Percentiles rank a stretch among this genome's conserved stretches.
These are phyloP conservation scores for Psilocybe cyanescens DNA, from an alignment of 768 basidiomycete genomes.

Conservation along the genomic window DNA sequence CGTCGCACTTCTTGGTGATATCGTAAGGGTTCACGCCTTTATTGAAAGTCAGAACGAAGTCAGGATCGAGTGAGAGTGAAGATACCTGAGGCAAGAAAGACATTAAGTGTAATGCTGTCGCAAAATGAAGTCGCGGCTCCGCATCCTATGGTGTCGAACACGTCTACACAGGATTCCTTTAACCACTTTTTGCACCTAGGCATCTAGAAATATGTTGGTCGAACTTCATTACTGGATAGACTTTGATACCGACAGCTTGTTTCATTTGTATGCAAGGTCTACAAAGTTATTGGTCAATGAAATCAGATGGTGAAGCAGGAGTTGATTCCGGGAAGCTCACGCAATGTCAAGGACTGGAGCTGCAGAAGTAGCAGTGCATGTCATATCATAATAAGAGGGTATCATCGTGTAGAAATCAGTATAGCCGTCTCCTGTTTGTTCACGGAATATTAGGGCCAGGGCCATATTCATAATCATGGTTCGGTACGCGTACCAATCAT, in stretches of 20 bases:
- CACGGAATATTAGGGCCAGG: too few species aligned
- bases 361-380: conserved; percentile 55
- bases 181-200: conserved; percentile 56
- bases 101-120: conserved; percentile 32
- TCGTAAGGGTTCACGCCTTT: conserved; percentile 66
- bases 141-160: conserved; percentile 69
- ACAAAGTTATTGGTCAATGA: too few species aligned
- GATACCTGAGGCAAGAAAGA: conserved; percentile 9
- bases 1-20: conserved; percentile 61
- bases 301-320: too few species aligned
- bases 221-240: too few species aligned
- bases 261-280: too few species aligned
- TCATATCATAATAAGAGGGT: conserved; percentile 48
- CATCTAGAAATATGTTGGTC: too few species aligned
- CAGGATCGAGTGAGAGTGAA: neutral
- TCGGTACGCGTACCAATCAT: conserved; percentile 59
- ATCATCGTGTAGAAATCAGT: conserved; percentile 56
- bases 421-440: conserved; percentile 57
- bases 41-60: neutral
- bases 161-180: conserved; percentile 58
- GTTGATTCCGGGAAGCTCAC: too few species aligned
- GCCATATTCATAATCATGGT: neutral
- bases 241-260: too few species aligned
- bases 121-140: conserved; percentile 67
- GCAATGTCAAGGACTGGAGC: conserved; percentile 28